phyloP scores from a whole-genome alignment of 768 basidiomycete species.

The Hypholoma fasciculare region DNA sequence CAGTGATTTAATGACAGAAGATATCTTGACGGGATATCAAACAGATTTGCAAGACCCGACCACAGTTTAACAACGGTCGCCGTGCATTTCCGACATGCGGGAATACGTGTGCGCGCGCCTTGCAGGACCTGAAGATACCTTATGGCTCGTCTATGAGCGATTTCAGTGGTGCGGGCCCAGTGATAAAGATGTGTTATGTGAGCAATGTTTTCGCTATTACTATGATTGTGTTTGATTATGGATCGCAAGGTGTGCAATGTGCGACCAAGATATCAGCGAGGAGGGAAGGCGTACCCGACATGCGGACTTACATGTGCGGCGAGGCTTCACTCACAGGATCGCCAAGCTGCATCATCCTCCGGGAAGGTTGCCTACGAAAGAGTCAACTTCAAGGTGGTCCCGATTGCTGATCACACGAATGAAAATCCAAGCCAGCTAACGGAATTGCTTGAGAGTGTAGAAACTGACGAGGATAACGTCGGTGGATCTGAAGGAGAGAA shows the following conservation, averaged over 20 bases:
- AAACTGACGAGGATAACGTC: not conserved
- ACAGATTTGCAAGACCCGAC: too few relatives aligned
- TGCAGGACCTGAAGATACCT: not conserved
- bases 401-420: too few relatives aligned
- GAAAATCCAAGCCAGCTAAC: too few relatives aligned
- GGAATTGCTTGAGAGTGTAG: not conserved
- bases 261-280: conserved; percentile 9
- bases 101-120: conserved; percentile 1
- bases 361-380: not conserved
- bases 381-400: not conserved
- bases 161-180: not conserved
- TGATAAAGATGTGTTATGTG: conserved; percentile 8
- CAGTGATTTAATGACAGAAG: too few relatives aligned
- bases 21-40: too few relatives aligned
- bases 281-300: conserved; percentile 17
- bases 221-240: not conserved
- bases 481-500: not conserved
- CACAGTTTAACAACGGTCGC: conserved; percentile 1
- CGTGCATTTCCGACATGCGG: conserved; percentile 2
- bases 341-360: not conserved
- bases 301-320: conserved; percentile 23
- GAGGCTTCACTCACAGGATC: conserved; percentile 1
- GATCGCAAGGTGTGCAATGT: conserved; percentile 14
- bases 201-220: not conserved
- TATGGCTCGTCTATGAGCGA: not conserved